A percentile compares a stretch with the other conserved stretches of the same genome.
phyloP scores from a whole-genome alignment of 176 grass and related monocot genomes.

The Carex littledalei region DNA sequence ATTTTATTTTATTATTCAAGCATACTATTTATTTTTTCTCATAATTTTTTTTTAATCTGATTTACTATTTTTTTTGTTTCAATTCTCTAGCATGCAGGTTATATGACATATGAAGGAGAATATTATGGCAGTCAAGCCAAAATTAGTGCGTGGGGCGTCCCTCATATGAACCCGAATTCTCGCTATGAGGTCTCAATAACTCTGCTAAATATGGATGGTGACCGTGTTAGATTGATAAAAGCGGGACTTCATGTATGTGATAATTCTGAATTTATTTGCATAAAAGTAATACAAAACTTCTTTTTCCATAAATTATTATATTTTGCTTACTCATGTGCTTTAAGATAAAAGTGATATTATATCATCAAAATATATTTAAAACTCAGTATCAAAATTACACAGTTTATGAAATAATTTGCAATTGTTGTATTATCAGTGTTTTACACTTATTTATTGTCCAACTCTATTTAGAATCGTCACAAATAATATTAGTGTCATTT shows the following conservation, averaged over 20 bases:
- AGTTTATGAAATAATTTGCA: no score
- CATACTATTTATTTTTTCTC: neutral
- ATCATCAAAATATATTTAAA: no score
- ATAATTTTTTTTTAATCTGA: neutral
- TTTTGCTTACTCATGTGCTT: no score
- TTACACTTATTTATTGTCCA: no score
- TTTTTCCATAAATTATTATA: neutral
- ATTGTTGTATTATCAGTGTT: no score
- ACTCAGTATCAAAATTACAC: no score
- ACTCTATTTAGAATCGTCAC: no score
- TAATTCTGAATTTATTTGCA: neutral
- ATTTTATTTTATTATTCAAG: no score
- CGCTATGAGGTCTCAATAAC: neutral
- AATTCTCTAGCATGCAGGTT: neutral
- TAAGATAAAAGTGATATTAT: no score
- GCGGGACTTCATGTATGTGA: neutral
- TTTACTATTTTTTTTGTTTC: neutral
- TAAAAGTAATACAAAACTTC: neutral
- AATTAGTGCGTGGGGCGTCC: neutral
- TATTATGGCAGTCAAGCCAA: neutral
- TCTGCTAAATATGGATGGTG: neutral
- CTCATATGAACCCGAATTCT: neutral
- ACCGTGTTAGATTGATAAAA: neutral
- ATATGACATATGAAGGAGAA: neutral
- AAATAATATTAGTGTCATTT: no score